Evolutionary conservation across 768 basidiomycete genomes (phyloP).

Genomic region (Crassisporium funariophilum): DNA sequence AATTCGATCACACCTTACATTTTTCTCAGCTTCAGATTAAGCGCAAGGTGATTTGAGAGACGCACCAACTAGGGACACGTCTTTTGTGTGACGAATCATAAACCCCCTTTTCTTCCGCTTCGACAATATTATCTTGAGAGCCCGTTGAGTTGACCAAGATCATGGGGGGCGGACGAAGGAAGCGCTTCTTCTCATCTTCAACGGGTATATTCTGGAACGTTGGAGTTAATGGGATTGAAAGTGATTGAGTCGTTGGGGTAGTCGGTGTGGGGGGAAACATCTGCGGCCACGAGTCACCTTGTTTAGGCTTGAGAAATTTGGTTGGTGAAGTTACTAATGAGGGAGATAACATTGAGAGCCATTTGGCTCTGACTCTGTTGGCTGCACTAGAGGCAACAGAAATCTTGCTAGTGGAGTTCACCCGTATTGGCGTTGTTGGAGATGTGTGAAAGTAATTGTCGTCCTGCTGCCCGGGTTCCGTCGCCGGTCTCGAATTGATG

Average conservation of each 20-base stretch:
- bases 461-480: conserved; percentile 13
- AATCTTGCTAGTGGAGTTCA: conserved; percentile 12
- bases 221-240: conserved; percentile 5
- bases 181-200: conserved; percentile 10
- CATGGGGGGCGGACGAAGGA: conserved; percentile 30
- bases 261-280: conserved; percentile 8
- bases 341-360: conserved; percentile 23
- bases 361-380: conserved; percentile 19
- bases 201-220: not conserved
- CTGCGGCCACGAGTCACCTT: conserved; percentile 1
- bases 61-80: conserved; percentile 83
- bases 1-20: conserved; percentile 79
- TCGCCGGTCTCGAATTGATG: conserved; percentile 26
- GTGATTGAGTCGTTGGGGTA: conserved; percentile 1
- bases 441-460: conserved; percentile 8
- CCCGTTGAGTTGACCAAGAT: conserved; percentile 31
- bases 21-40: not conserved
- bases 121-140: conserved; percentile 36
- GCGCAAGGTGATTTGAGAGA: conserved; percentile 5
- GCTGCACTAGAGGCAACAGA: conserved; percentile 9
- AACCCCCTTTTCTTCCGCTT: conserved; percentile 55
- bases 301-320: conserved; percentile 12
- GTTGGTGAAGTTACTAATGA: conserved; percentile 14
- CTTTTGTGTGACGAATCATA: conserved; percentile 83
- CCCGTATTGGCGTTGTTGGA: conserved; percentile 13